Evolutionary conservation across 2,329 filamentous ascomycete species (phyloP), one percentile per base, ranked within the genome.

Genomic region (Plenodomus biglobosus): DNA sequence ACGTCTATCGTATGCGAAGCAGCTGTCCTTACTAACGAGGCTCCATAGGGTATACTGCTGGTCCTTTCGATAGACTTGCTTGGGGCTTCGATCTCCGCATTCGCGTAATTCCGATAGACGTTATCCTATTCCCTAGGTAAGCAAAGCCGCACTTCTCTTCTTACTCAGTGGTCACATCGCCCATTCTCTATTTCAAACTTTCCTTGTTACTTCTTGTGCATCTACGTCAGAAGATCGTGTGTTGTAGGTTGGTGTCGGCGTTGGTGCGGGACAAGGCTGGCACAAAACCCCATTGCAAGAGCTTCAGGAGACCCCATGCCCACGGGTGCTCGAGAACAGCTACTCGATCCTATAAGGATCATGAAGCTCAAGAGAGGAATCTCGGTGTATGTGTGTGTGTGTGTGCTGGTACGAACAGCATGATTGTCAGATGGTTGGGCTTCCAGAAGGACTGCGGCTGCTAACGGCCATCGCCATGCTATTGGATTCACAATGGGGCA

Each of bases 1-100:
- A 32, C 6, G 11, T 32, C 8, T 15, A 8, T 15, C 15, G 13
- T 32, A 15, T 32, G 27, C 27, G 27, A 32, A n/a, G 6, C 8
- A 32, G n/a, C n/a, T 32, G 13, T 32, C 8, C 13, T 6, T 15
- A 38, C 49, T 58, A 48, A 58, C 54, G 34, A 50, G 19, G 18
- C 32, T 22, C 30, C 13, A 47, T 40, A 69, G 66, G 53, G 59
- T 65, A 62, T 45, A 66, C 50, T 45, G 55, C 52, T 55, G 42
- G 53, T 52, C 46, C 49, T 54, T 48, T 58, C 57, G 50, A 66
- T 69, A 71, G 65, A 70, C 55, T 53, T 59, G 59, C 56, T 64
- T 58, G 45, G 58, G 53, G 58, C 57, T 58, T 61, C 59, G 56
- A 61, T 62, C 61, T 61, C 56, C 48, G 52, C 50, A 5, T 55